These are phyloP conservation scores for Fraxinus sp. DNA, from an alignment of 305 asterid genomes.

Conservation along the genomic window DNA sequence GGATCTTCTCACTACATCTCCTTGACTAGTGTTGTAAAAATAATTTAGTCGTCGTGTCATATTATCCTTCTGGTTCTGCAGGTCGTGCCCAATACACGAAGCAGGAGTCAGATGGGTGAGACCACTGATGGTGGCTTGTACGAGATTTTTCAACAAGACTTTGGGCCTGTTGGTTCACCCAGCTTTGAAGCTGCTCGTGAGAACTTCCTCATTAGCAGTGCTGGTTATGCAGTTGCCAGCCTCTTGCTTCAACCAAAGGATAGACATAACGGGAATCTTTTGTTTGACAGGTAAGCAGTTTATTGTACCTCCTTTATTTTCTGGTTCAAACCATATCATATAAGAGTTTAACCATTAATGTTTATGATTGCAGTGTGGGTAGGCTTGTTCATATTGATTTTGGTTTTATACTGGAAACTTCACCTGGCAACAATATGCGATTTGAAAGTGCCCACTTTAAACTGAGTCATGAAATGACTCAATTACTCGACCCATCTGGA, in stretches of 20 bases:
- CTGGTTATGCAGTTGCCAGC: constrained; percentile 99
- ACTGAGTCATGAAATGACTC: constrained; percentile 99
- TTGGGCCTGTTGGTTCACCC: constrained; percentile 94
- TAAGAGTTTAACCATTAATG: constrained; percentile 18
- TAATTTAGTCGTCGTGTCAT: constrained; percentile 4
- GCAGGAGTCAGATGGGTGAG: constrained; percentile 99
- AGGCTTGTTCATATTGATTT: constrained; percentile 99
- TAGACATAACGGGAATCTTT: constrained; percentile 96
- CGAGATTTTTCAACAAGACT: constrained; percentile 98
- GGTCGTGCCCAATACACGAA: constrained; percentile 95
- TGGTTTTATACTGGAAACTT: constrained; percentile 94
- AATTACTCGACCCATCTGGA: constrained; percentile 92
- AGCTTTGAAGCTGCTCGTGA: constrained; percentile 97
- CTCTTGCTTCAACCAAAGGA: constrained; percentile 99
- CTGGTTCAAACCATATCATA: neutral
- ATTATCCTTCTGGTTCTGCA: constrained; percentile 33
- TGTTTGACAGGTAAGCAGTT: constrained; percentile 77
- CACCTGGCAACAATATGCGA: constrained; percentile 96
- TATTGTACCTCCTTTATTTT: neutral
- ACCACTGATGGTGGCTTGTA: constrained; percentile 95
- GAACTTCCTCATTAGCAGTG: constrained; percentile 93
- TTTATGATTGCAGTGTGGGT: constrained; percentile 65
- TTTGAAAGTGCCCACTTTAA: constrained; percentile 98
- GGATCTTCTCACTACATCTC: constrained; percentile 1
- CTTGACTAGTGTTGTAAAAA: neutral